Percentiles rank a stretch among this genome's conserved stretches.
These are phyloP conservation scores for Kwoniella mangroviensis DNA, from an alignment of 768 basidiomycete genomes.

Conservation along the genomic window DNA sequence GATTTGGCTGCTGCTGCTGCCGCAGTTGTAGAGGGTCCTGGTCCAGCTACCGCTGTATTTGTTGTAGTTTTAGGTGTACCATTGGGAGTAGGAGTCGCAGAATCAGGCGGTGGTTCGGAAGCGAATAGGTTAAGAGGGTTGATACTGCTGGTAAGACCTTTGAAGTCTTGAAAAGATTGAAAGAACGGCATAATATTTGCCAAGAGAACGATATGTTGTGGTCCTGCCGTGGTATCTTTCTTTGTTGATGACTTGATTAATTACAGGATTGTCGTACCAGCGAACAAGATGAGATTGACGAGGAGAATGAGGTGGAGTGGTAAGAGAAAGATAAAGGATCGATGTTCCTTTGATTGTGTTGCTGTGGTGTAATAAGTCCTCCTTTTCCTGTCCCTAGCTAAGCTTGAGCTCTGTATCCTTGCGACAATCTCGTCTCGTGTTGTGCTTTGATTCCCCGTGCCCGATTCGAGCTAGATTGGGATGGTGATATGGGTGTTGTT, in stretches of 20 bases:
- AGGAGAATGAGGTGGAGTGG: neutral
- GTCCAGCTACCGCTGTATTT: conserved; percentile 31
- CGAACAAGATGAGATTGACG: neutral
- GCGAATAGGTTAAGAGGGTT: conserved; percentile 43
- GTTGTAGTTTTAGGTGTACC: conserved; percentile 15
- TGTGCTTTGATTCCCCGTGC: neutral
- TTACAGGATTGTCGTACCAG: neutral
- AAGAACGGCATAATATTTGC: conserved; percentile 33
- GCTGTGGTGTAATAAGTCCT: neutral
- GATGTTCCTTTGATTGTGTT: conserved; percentile 1
- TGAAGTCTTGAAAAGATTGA: conserved; percentile 35
- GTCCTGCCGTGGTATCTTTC: neutral
- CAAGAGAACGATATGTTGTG: neutral
- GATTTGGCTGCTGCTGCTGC: neutral
- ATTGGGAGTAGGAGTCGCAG: conserved; percentile 8
- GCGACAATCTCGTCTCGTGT: neutral
- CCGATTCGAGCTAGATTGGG: neutral
- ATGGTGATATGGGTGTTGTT: neutral
- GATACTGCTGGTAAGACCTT: conserved; percentile 24
- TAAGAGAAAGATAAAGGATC: neutral
- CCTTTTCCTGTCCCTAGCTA: neutral
- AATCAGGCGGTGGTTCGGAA: conserved; percentile 3
- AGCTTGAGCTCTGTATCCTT: conserved; percentile 1
- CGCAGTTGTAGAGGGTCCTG: conserved; percentile 33
- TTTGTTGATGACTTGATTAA: neutral